Conservation (phyloP, 169 alveolate genomes). For the Plasmodium coatneyi region DNA sequence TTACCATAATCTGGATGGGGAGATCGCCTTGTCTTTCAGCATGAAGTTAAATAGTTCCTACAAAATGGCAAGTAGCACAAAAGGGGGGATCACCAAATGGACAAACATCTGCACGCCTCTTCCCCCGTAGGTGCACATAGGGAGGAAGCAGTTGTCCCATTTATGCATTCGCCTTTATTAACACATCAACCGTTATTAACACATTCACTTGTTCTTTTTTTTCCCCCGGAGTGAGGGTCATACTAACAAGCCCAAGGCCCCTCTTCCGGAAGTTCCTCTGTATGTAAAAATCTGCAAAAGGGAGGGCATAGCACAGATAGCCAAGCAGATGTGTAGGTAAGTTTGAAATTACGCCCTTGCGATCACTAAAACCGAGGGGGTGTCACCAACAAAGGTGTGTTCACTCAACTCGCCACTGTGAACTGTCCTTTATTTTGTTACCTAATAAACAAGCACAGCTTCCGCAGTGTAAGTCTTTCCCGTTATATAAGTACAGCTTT, state of each 20-base stretch:
- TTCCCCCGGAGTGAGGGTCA: background rate
- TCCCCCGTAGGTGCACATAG: background rate
- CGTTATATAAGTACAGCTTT: slow-evolving; percentile 15
- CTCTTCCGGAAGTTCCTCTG: slow-evolving; percentile 18
- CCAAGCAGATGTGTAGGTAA: background rate
- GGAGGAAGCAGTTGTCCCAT: background rate
- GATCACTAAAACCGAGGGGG: background rate
- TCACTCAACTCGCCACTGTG: background rate
- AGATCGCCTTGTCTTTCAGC: slow-evolving; percentile 26
- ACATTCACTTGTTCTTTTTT: background rate
- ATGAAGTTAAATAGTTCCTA: slow-evolving; percentile 50
- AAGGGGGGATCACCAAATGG: background rate
- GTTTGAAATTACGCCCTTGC: background rate
- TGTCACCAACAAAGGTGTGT: background rate
- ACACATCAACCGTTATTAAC: background rate
- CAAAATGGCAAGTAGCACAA: background rate
- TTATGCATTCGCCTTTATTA: background rate
- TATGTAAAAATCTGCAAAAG: slow-evolving; percentile 39
- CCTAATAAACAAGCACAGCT: slow-evolving; percentile 50
- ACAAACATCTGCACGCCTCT: background rate
- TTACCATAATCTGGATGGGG: slow-evolving; percentile 33
- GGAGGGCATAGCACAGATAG: background rate
- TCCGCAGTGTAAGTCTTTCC: slow-evolving; percentile 19
- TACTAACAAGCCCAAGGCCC: slow-evolving; percentile 53
- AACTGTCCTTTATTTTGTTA: background rate